A percentile compares a stretch with the other conserved stretches of the same genome.
Evolutionary conservation across 257 asterid species (phyloP).

Genomic region (Salvia rosmarinus): DNA sequence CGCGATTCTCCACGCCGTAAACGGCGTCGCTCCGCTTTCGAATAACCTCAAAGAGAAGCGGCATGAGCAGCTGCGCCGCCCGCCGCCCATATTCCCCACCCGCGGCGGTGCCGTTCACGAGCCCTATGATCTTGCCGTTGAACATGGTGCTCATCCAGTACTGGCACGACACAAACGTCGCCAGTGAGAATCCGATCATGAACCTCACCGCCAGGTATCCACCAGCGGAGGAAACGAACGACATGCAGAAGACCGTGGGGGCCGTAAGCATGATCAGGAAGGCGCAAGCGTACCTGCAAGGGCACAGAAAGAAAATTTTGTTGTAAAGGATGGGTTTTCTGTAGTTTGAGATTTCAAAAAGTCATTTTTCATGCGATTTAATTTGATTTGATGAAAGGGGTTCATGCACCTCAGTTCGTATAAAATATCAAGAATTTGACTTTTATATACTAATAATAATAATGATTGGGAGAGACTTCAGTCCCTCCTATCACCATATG

Average conservation of each 20-base stretch:
- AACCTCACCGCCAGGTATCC: slow-evolving; percentile 53
- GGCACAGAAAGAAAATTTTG: too few relatives aligned
- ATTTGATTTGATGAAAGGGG: too few relatives aligned
- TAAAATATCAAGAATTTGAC: too few relatives aligned
- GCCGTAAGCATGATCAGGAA: slow-evolving; percentile 53
- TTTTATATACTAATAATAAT: too few relatives aligned
- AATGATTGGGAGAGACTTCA: too few relatives aligned
- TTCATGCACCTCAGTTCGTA: too few relatives aligned
- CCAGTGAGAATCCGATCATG: slow-evolving; percentile 66
- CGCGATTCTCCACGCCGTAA: slow-evolving; percentile 64
- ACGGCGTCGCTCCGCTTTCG: slow-evolving; percentile 51
- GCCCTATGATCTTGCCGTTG: slow-evolving; percentile 52
- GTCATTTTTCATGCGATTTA: too few relatives aligned
- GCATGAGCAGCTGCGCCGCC: slow-evolving; percentile 64
- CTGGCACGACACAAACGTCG: slow-evolving; percentile 67
- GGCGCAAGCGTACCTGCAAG: slow-evolving; percentile 60
- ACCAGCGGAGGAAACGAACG: slow-evolving; percentile 54
- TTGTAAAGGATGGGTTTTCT: too few relatives aligned
- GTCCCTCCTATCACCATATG: too few relatives aligned
- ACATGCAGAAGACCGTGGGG: slow-evolving; percentile 60
- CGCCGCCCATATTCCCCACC: slow-evolving; percentile 80
- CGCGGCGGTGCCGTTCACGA: slow-evolving; percentile 60
- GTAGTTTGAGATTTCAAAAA: too few relatives aligned
- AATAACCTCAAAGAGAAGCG: slow-evolving; percentile 49
- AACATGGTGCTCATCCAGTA: slow-evolving; percentile 70